Conservation (phyloP, 2,329 filamentous ascomycete genomes). For the Sporothrix brunneoviolacea region DNA sequence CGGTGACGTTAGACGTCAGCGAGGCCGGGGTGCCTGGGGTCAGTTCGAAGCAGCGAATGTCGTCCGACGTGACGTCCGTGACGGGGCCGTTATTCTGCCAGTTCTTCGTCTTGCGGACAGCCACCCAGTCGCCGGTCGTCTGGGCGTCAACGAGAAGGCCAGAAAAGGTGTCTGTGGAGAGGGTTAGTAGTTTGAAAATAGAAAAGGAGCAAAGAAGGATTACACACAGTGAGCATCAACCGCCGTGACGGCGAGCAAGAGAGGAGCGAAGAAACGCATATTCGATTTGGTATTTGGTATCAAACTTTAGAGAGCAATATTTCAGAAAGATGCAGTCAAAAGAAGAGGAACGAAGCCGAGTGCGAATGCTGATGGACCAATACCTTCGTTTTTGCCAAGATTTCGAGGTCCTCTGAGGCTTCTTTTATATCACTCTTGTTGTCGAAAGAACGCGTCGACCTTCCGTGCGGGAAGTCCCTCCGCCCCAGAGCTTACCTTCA, state of each 20-base stretch:
- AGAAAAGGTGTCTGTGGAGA: slow-evolving; percentile 18
- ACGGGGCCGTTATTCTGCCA: slow-evolving; percentile 28
- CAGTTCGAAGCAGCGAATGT: slow-evolving; percentile 26
- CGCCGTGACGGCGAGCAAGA: slow-evolving; percentile 13
- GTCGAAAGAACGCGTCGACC: too few relatives aligned
- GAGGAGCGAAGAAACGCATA: slow-evolving; percentile 13
- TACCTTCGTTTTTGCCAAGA: slow-evolving; percentile 3
- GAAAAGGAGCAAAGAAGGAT: background rate
- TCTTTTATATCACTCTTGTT: too few relatives aligned
- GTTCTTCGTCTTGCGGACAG: slow-evolving; percentile 30
- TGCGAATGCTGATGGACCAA: too few relatives aligned
- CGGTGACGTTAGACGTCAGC: slow-evolving; percentile 29
- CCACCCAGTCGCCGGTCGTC: slow-evolving; percentile 22
- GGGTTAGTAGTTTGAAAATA: background rate
- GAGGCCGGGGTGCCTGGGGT: slow-evolving; percentile 20
- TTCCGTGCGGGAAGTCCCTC: too few relatives aligned
- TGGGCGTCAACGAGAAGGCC: slow-evolving; percentile 16
- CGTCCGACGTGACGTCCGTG: slow-evolving; percentile 22
- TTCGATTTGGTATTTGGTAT: too few relatives aligned
- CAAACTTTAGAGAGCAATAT: too few relatives aligned
- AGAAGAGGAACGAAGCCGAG: background rate
- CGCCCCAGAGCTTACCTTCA: too few relatives aligned
- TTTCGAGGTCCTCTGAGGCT: background rate
- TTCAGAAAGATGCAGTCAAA: too few relatives aligned
- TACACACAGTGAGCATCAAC: slow-evolving; percentile 18